These are phyloP conservation scores for Lipomyces chichibuensis DNA, from an alignment of 805 yeast genomes.

Conservation along the genomic window DNA sequence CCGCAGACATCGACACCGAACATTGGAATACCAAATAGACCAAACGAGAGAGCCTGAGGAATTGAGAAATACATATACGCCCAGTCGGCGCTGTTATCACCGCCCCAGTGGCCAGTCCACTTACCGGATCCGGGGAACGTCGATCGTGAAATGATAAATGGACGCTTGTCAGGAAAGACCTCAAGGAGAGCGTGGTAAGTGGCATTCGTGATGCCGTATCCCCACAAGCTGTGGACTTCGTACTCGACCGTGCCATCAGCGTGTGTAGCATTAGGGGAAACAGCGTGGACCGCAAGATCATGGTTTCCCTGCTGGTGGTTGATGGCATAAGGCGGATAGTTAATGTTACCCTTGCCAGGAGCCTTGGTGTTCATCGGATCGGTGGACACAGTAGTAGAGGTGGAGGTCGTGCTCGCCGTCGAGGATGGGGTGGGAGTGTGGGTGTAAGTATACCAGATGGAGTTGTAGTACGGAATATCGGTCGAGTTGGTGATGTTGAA, in stretches of 20 bases:
- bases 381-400: background rate
- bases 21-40: conserved; percentile 16
- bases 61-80: conserved; percentile 57
- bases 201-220: conserved; percentile 31
- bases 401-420: conserved; percentile 19
- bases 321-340: conserved; percentile 47
- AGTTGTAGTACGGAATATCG: conserved; percentile 15
- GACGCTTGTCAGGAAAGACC: conserved; percentile 43
- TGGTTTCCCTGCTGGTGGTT: conserved; percentile 38
- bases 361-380: conserved; percentile 4
- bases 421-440: conserved; percentile 13
- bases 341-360: conserved; percentile 42
- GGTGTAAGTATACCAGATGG: conserved; percentile 21
- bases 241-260: conserved; percentile 44
- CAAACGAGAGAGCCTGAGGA: conserved; percentile 69
- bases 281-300: conserved; percentile 38
- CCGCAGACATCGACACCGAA: conserved; percentile 25
- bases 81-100: conserved; percentile 48
- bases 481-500: conserved; percentile 21
- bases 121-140: conserved; percentile 79
- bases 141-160: conserved; percentile 73
- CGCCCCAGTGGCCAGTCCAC: conserved; percentile 80
- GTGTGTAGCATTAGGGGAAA: conserved; percentile 38
- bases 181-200: conserved; percentile 9
- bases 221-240: conserved; percentile 42